phyloP scores from a whole-genome alignment of 164 flowering plant genomes.

The Sextonia rubra region DNA sequence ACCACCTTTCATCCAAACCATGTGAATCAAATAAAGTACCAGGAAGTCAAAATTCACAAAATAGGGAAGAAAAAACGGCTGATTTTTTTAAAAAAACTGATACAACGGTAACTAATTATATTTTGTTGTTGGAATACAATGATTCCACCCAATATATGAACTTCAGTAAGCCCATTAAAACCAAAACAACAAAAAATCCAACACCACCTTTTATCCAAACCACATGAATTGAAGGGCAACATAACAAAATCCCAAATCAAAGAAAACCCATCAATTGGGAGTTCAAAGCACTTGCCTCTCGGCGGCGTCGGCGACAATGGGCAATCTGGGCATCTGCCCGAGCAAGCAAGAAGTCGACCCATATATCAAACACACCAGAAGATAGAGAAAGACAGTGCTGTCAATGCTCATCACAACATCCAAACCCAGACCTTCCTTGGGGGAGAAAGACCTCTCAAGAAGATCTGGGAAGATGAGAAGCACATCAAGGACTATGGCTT shows the following conservation, averaged over 20 bases:
- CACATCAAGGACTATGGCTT: slow-evolving; percentile 92
- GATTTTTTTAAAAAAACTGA: not conserved
- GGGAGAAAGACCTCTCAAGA: slow-evolving; percentile 71
- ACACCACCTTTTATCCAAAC: not conserved
- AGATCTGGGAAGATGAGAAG: slow-evolving; percentile 88
- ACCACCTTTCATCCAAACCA: no score
- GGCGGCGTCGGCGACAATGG: slow-evolving; percentile 96
- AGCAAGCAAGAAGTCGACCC: slow-evolving; percentile 78
- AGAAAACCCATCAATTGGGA: not conserved
- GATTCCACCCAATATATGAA: not conserved
- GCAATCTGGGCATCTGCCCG: slow-evolving; percentile 91
- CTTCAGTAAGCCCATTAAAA: not conserved
- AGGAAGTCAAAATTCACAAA: not conserved
- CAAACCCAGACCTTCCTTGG: slow-evolving; percentile 74
- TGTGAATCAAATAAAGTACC: no score
- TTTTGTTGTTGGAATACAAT: not conserved
- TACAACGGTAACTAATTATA: not conserved
- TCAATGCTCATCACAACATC: slow-evolving; percentile 92
- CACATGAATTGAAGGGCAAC: not conserved
- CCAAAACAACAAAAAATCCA: not conserved
- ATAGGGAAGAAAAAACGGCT: not conserved
- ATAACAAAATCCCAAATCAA: not conserved
- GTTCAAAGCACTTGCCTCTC: slow-evolving; percentile 81
- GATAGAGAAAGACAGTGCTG: slow-evolving; percentile 86
- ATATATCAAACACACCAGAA: slow-evolving; percentile 75